These are phyloP conservation scores for Clonostachys byssicola DNA, from an alignment of 2,329 filamentous ascomycete genomes.

Conservation along the genomic window DNA sequence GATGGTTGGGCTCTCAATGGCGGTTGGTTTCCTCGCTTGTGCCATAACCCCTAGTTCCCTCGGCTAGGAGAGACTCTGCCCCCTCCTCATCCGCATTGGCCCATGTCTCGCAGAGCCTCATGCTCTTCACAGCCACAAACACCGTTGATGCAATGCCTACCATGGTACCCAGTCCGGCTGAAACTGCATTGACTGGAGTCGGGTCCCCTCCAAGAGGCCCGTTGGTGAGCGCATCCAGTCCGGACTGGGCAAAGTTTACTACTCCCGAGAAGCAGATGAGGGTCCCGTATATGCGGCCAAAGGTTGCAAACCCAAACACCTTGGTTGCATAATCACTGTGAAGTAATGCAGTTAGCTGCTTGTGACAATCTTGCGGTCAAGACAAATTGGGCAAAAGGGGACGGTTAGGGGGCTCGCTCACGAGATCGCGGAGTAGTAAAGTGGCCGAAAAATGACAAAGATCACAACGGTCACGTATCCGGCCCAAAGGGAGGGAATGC, in stretches of 20 bases:
- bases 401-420: slow-evolving; percentile 15
- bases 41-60: too few species aligned
- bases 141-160: slow-evolving; percentile 51
- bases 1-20: too few species aligned
- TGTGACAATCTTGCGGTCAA: neutral
- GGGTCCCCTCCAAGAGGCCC: slow-evolving; percentile 57
- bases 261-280: slow-evolving; percentile 71
- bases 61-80: too few species aligned
- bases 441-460: slow-evolving; percentile 68
- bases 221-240: slow-evolving; percentile 65
- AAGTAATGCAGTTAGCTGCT: too few species aligned
- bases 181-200: slow-evolving; percentile 56
- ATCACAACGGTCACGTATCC: slow-evolving; percentile 63
- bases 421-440: slow-evolving; percentile 75
- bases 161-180: slow-evolving; percentile 47
- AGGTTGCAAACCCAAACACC: slow-evolving; percentile 76
- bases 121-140: slow-evolving; percentile 37
- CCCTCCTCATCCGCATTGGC: neutral
- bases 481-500: slow-evolving; percentile 56
- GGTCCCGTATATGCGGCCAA: slow-evolving; percentile 74
- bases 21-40: too few species aligned
- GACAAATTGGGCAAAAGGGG: neutral
- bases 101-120: neutral
- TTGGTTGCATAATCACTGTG: slow-evolving; percentile 70
- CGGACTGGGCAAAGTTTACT: slow-evolving; percentile 67